Evolutionary conservation across 108 stramenopile genomes (phyloP).

Genomic region (Ochromonas danica): DNA sequence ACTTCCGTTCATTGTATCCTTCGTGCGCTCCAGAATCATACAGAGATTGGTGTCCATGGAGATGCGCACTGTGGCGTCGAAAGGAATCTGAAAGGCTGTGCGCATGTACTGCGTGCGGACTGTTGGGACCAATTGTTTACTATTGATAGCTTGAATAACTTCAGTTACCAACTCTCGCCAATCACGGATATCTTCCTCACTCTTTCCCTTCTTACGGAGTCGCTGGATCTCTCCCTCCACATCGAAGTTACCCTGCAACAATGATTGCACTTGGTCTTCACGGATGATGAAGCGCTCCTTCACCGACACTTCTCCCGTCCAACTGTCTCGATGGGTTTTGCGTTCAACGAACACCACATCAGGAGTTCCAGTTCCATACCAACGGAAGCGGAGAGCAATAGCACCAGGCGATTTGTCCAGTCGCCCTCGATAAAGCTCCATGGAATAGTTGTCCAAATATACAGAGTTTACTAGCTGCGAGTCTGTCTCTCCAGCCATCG

Average conservation of each 20-base stretch:
- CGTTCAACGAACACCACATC: conserved; percentile 88
- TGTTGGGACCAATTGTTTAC: conserved; percentile 89
- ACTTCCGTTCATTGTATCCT: conserved; percentile 50
- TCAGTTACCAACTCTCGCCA: conserved; percentile 81
- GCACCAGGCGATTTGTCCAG: conserved; percentile 91
- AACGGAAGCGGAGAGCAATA: conserved; percentile 85
- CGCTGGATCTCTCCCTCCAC: conserved; percentile 50
- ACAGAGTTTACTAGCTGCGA: conserved; percentile 89
- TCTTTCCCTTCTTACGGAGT: conserved; percentile 74
- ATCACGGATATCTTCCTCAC: conserved; percentile 67
- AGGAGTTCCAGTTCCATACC: conserved; percentile 80
- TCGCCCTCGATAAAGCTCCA: conserved; percentile 88
- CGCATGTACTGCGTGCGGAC: conserved; percentile 93
- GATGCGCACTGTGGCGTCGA: conserved; percentile 90
- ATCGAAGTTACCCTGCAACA: conserved; percentile 38
- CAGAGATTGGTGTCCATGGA: conserved; percentile 90
- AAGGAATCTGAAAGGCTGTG: conserved; percentile 94
- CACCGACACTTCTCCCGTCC: conserved; percentile 91
- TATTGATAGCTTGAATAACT: conserved; percentile 76
- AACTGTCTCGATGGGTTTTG: conserved; percentile 95
- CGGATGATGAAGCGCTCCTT: conserved; percentile 85
- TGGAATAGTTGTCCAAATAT: conserved; percentile 58
- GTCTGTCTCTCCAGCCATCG: conserved; percentile 59
- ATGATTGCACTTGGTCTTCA: conserved; percentile 11
- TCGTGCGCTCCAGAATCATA: conserved; percentile 91